Percentiles rank a stretch among this genome's conserved stretches.
These are phyloP conservation scores for Phytophthora sp. DNA, from an alignment of 352 stramenopile genomes.

Conservation along the genomic window DNA sequence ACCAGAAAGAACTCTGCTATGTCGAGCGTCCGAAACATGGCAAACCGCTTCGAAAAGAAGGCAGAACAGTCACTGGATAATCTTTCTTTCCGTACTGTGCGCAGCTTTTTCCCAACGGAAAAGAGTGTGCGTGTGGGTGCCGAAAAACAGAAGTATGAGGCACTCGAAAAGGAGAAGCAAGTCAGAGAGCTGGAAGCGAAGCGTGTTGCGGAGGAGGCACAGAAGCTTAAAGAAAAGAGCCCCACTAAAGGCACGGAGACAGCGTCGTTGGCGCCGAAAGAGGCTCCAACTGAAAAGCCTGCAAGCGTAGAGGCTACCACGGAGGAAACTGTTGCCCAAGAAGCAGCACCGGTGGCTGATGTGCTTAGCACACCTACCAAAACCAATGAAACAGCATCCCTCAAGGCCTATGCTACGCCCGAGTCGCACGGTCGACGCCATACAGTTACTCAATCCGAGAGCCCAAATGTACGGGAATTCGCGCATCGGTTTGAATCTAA, in stretches of 20 bases:
- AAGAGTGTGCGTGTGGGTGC: slow-evolving; percentile 52
- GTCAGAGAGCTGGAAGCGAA: slow-evolving; percentile 33
- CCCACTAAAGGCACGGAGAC: neutral
- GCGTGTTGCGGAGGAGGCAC: neutral
- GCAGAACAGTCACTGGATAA: slow-evolving; percentile 51
- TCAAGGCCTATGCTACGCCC: neutral
- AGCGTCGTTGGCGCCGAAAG: neutral
- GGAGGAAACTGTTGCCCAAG: neutral
- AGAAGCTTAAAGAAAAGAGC: slow-evolving; percentile 11
- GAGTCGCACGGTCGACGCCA: slow-evolving; percentile 19
- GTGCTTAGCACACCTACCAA: slow-evolving; percentile 15
- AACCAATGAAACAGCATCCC: neutral
- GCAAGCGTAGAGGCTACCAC: too few species aligned
- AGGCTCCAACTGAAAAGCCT: neutral
- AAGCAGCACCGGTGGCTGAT: neutral
- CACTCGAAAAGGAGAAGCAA: slow-evolving; percentile 51
- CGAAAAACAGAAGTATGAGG: slow-evolving; percentile 62
- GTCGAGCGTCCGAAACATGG: slow-evolving; percentile 52
- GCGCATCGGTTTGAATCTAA: slow-evolving; percentile 71
- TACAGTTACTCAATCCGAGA: slow-evolving; percentile 17
- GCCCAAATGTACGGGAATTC: slow-evolving; percentile 48
- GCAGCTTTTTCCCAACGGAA: slow-evolving; percentile 57
- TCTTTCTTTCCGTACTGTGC: slow-evolving; percentile 56
- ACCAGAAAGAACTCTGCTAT: slow-evolving; percentile 28
- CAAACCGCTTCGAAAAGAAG: slow-evolving; percentile 53